Evolutionary conservation across 2,329 filamentous ascomycete genomes (phyloP), one percentile per base, ranked within the genome.

Genomic region (Cordyceps cateniannulata): DNA sequence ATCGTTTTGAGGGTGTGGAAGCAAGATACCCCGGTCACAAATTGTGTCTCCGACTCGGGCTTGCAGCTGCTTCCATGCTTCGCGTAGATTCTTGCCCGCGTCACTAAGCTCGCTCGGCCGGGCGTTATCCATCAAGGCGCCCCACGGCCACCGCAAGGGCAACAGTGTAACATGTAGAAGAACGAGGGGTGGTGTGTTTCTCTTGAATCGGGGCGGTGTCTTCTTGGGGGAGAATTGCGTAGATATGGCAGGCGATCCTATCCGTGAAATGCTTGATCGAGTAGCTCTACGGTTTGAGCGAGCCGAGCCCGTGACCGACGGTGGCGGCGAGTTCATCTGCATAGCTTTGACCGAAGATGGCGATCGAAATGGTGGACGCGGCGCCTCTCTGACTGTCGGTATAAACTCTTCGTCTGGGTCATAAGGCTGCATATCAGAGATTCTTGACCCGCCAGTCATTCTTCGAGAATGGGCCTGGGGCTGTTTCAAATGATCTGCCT

Each of bases 1-100:
- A 70, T 93, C 90, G 60, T 88, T 87, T 66, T 90, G 84, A 1
- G 90, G 90, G 69, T 95, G 91, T 2, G 89, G 85, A 8, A 95
- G 80, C 48, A 95, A 76, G 38, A 95, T 81, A 2, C 89, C 90
- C 24, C 90, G 82, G 69, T 89, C 83, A 64, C 89, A 80, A 12
- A 92, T 85, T 0, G 88, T 90, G 55, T 91, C 88, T 1, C 85
- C 85, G 4, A 90, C 78, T 62, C 88, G 87, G 58, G 89, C 86
- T 65, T 87, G 85, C 2, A 93, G 76, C 62, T 88, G 76, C 50
- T 83, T 81, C 82, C 86, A 90, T 35, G 85, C 84, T 63, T 85
- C 83, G 27, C 79, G 81, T n/a, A 86, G 76, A 5, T 70, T 74
- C 69, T 81, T 82, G 18, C 78, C 72, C 9, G 75, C 75, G 7